phyloP scores from a whole-genome alignment of 2,329 filamentous ascomycete genomes.

The Pseudocercospora ulei region DNA sequence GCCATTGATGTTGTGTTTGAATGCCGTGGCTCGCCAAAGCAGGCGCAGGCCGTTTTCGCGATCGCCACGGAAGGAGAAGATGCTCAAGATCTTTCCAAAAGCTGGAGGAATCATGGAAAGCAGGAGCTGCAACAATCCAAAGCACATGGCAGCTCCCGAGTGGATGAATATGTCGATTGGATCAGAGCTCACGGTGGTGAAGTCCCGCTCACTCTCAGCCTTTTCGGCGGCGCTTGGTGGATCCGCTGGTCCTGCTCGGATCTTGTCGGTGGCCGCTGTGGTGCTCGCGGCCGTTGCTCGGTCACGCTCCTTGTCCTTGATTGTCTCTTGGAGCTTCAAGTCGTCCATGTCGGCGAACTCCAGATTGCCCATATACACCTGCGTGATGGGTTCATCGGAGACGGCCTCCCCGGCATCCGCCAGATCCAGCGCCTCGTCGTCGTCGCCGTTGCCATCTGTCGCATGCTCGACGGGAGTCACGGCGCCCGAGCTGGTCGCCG shows the following conservation, averaged over 20 bases:
- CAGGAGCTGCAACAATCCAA: constrained; percentile 72
- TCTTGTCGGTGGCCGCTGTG: neutral
- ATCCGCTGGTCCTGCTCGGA: neutral
- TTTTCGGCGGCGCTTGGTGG: constrained; percentile 11
- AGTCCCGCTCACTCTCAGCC: constrained; percentile 46
- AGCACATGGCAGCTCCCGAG: constrained; percentile 80
- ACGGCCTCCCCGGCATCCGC: constrained; percentile 48
- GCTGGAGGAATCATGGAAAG: constrained; percentile 89
- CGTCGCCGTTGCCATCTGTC: constrained; percentile 19
- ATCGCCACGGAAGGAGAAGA: constrained; percentile 87
- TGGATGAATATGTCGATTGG: constrained; percentile 81
- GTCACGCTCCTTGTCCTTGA: constrained; percentile 7
- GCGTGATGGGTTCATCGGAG: constrained; percentile 41
- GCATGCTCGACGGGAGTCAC: constrained; percentile 13
- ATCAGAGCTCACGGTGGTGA: constrained; percentile 55
- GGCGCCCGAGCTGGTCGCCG: constrained; percentile 17
- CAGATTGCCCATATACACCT: constrained; percentile 42
- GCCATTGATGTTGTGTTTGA: constrained; percentile 74
- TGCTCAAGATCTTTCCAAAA: constrained; percentile 73
- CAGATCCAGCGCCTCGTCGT: constrained; percentile 45
- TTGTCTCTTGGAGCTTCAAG: constrained; percentile 23
- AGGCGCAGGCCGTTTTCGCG: constrained; percentile 70
- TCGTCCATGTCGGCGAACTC: constrained; percentile 30
- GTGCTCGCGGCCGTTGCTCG: constrained; percentile 8
- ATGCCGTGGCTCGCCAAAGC: constrained; percentile 82